phyloP scores from a whole-genome alignment of 306 rosid species.

The Malus sylvestris region DNA sequence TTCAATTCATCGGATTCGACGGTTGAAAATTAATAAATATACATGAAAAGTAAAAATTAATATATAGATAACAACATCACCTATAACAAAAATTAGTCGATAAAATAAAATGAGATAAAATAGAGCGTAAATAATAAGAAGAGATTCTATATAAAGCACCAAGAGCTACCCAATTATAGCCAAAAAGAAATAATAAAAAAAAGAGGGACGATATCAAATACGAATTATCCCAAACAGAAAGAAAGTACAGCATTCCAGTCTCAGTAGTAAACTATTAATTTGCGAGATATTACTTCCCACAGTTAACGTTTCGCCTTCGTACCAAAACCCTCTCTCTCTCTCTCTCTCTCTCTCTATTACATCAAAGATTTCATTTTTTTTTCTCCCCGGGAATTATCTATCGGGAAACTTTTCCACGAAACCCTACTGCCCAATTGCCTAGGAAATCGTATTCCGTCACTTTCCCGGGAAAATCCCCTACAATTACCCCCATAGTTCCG shows the following conservation, averaged over 20 bases:
- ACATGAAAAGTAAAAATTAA: accelerated
- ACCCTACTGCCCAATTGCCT: neutral
- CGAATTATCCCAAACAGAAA: too few species aligned
- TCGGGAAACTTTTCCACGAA: neutral
- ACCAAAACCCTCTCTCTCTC: neutral
- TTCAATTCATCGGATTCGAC: accelerated
- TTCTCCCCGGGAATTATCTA: neutral
- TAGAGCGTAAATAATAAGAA: too few species aligned
- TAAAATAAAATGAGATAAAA: too few species aligned
- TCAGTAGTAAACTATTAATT: neutral
- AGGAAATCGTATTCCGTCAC: neutral
- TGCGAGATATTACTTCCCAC: neutral
- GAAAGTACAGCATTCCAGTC: too few species aligned
- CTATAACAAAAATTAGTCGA: too few species aligned
- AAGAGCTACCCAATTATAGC: too few species aligned
- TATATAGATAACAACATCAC: accelerated
- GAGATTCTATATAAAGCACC: too few species aligned
- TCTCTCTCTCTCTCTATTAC: neutral
- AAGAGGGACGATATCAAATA: too few species aligned
- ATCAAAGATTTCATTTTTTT: neutral
- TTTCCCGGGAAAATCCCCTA: neutral
- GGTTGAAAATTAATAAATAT: accelerated
- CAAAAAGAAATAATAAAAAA: too few species aligned
- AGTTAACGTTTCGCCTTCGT: neutral
- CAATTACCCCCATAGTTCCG: neutral